phyloP scores from a whole-genome alignment of 2,329 filamentous ascomycete genomes.

The Keithomyces neogunnii region DNA sequence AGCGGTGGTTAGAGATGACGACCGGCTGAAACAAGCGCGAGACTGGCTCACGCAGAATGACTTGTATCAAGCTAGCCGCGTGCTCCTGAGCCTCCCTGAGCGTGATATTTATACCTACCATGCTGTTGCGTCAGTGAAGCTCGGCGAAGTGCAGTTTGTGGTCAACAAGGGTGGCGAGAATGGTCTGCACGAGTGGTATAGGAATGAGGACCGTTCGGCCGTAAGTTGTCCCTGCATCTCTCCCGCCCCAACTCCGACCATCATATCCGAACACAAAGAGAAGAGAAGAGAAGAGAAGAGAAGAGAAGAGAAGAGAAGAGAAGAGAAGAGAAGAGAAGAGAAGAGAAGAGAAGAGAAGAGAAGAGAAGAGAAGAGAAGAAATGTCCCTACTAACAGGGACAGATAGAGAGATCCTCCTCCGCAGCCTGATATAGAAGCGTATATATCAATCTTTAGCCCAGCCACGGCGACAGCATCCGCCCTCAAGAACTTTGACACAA shows the following conservation, averaged over 20 bases:
- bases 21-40: slow-evolving; percentile 26
- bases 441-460: slow-evolving; percentile 58
- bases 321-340: background rate
- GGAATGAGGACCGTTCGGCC: slow-evolving; percentile 23
- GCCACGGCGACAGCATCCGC: slow-evolving; percentile 51
- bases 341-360: background rate
- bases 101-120: slow-evolving; percentile 42
- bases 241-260: background rate
- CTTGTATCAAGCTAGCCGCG: slow-evolving; percentile 34
- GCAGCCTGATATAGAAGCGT: slow-evolving; percentile 52
- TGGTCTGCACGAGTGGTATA: slow-evolving; percentile 42
- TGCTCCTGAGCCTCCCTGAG: slow-evolving; percentile 35
- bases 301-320: background rate
- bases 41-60: slow-evolving; percentile 34
- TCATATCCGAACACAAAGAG: background rate
- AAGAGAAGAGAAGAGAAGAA: background rate
- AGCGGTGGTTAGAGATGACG: slow-evolving; percentile 28
- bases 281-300: background rate
- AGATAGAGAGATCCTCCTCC: slow-evolving; percentile 38
- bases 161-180: slow-evolving; percentile 35
- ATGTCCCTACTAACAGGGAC: background rate
- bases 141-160: slow-evolving; percentile 39
- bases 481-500: slow-evolving; percentile 53
- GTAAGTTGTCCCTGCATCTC: slow-evolving; percentile 15
- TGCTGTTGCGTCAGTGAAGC: slow-evolving; percentile 39